Base-by-base conservation (phyloP, 163 green algal species). In the Prototheca cutis region DNA sequence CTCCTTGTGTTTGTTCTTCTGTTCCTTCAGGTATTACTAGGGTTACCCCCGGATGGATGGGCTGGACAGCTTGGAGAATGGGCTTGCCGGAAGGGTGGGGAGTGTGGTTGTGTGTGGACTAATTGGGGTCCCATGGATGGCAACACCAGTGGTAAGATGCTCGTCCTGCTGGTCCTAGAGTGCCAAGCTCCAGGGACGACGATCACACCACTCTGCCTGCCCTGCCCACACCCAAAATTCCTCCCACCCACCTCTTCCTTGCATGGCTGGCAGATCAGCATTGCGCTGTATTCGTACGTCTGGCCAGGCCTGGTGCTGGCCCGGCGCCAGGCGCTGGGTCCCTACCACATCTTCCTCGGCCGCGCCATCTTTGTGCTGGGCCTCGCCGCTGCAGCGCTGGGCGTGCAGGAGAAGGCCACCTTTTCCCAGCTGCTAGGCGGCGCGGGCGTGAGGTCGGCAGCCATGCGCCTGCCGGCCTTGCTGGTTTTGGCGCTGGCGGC, bases 391-490 rank as follows among this genome's bases (percentile, higher is more conserved):
- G 59, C 72, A 52, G 58, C 67, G 39, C 42, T 62, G 29, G 53
- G 54, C 28, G 17, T 42, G 25, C 39, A 89, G 55, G 83, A 90
- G 56, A 90, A 90, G 68, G 59, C 64, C 0, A 82, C 75, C 0
- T 89, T 89, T 53, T 49, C 85, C 32, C 76, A 84, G 39, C 60
- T 68, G n/a, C 51, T 42, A 3, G 29, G 15, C 28, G 62, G 76
- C 47, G 61, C 49, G 23, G 18, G 18, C 53, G 49, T 82, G 40
- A 61, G 54, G 32, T 56, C 56, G 2, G 45, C 40, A 0, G 33
- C 68, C 3, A 62, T 88, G 33, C 48, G 48, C 6, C 34, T 86
- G 6, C 79, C 80, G 3, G 80, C 76, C 0, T 8, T 53, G 2
- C 51, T 82, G 10, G 27, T 77, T 48, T 33, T 82, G 13, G 29